These are phyloP conservation scores for Maudiozyma barnettii DNA, from an alignment of 805 yeast species.

Conservation along the genomic window DNA sequence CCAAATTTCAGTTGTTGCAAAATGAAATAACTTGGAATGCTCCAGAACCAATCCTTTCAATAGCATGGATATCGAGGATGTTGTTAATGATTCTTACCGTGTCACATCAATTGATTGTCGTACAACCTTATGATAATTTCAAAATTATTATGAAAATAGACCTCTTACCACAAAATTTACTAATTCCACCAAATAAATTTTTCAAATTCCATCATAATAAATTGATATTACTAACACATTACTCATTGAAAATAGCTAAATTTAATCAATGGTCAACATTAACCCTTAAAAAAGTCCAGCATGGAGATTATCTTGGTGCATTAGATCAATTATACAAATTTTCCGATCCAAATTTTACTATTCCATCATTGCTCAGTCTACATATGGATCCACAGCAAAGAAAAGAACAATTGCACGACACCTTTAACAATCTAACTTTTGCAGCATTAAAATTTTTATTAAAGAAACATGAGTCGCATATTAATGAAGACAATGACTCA, in stretches of 20 bases:
- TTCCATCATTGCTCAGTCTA: conserved; percentile 14
- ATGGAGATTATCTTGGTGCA: conserved; percentile 23
- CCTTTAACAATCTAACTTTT: conserved; percentile 23
- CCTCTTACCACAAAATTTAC: conserved; percentile 17
- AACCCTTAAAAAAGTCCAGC: conserved; percentile 21
- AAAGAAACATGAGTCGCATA: conserved; percentile 6
- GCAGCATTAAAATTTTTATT: conserved; percentile 23
- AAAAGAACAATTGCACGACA: conserved; percentile 19
- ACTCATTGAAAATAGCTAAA: conserved; percentile 21
- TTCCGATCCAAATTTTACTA: conserved; percentile 10
- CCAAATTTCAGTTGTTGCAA: conserved; percentile 2
- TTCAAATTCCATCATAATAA: conserved; percentile 14
- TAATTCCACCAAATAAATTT: conserved; percentile 21
- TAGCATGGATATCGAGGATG: conserved; percentile 19
- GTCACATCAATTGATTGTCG: conserved; percentile 21
- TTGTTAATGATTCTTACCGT: conserved; percentile 18
- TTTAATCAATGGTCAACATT: conserved; percentile 28
- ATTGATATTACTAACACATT: conserved; percentile 18
- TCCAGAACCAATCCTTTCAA: conserved; percentile 13
- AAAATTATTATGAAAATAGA: conserved; percentile 15
- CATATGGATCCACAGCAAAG: conserved; percentile 8
- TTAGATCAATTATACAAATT: conserved; percentile 16
- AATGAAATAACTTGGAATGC: not conserved
- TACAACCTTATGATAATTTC: conserved; percentile 8
- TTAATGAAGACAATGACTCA: conserved; percentile 9